Base-by-base conservation (phyloP, 2,329 filamentous ascomycete genomes). In the Monosporascus sp. region DNA sequence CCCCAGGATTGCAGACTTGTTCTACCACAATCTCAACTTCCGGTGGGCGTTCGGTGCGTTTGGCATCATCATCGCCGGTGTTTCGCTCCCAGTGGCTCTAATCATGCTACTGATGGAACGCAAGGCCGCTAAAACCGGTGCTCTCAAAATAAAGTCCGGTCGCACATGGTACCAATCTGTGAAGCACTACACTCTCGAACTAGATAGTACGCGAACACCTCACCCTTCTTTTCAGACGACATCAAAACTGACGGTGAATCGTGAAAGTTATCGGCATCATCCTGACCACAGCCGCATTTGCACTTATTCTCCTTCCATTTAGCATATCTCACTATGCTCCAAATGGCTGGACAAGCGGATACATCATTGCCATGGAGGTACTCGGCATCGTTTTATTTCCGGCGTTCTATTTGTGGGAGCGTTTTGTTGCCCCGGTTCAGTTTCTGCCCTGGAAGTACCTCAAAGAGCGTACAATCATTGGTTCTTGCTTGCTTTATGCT, bases 21-120 rank as follows among this genome's bases (percentile, higher is more conserved):
- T 76, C 60, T 71, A 70, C 54, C 55, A 62, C 2, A 52, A 72
- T n/a, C 55, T 66, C 51, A 71, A 70, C 60, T 76, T 72, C 60
- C 68, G 72, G 26, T 77, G 74, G 74, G 74, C 72, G 0, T 87
- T 85, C 60, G 85, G 84, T 22, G 77, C 79, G 52, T 88, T 85
- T 66, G 73, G 77, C 52, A 84, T 88, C 62, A 80, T 88, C 54
- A 63, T 84, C 16, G 77, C 83, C 5, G 74, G 77, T 17, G 78
- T 73, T 53, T 67, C 65, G 37, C 54, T 72, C 5, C 74, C 73
- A 2, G 64, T 72, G 5, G 59, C 66, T 17, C 46, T 62, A 11
- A 61, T 74, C 51, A 68, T 76, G 48, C 58, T 70, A 37, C 49
- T 66, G 48, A 65, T 65, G 43, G 67, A 74, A 63, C 69, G 72